Base-by-base conservation (phyloP, 2,329 filamentous ascomycete species). In the Scytalidium sp. region DNA sequence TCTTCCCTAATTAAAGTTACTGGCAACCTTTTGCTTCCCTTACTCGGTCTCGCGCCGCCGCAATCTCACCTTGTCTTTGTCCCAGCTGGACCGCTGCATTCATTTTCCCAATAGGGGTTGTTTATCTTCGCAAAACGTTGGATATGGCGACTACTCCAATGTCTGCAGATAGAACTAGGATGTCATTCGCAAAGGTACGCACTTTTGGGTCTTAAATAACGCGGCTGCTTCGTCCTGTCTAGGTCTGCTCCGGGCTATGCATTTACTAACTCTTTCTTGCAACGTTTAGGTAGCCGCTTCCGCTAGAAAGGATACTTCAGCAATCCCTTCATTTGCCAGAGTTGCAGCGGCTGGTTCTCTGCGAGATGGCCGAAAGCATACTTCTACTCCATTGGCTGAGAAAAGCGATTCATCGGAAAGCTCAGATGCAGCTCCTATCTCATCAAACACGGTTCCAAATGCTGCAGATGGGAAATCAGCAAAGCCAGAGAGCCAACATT, bases 181-280 rank as follows among this genome's bases (percentile, higher is more conserved):
- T 85, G 60, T 89, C 87, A 41, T 91, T 91, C 75, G 87, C 87
- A 70, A 90, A 88, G 79, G 87, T 89, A 73, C 51, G 75, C 60
- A 52, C 36, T 9, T 15, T 36, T 36, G 13, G 15, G 17, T 36
- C 32, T 8, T 36, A 4, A n/a, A 43, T 21, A 7, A 11, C 19
- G n/a, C 15, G n/a, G 9, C 41, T 10, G 15, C 13, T 15, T 9
- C 15, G 13, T 36, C 32, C 32, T 36, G 5, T n/a, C 32, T 15
- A 10, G 32, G 17, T 36, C 5, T 36, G 32, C 32, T 36, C 13
- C 13, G 13, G 13, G 15, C 17, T 36, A 13, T 17, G 20, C 19
- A 46, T 19, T 41, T 43, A 46, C 52, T 56, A 39, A 56, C 41
- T 21, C 17, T 40, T 19, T 41, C 52, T 41, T 56, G 23, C 41